A percentile compares a stretch with the other conserved stretches of the same genome.
phyloP scores from a whole-genome alignment of 1,284 basidiomycete species.

The Leccinum griseonigrum region DNA sequence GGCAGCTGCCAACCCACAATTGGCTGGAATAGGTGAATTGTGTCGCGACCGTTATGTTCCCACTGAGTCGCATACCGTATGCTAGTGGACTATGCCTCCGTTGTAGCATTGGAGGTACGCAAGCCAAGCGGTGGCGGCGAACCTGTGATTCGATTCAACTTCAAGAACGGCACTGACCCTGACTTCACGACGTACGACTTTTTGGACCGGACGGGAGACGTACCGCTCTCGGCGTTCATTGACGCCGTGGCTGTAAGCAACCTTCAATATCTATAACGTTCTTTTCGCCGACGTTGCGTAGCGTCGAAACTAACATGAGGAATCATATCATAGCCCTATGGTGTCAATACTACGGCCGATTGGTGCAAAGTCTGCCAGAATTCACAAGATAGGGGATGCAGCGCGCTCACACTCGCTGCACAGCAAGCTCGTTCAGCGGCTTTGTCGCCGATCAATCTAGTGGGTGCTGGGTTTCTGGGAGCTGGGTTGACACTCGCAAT shows the following conservation, averaged over 20 bases:
- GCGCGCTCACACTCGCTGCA: constrained; percentile 41
- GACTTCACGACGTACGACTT: constrained; percentile 59
- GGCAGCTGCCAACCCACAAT: constrained; percentile 47
- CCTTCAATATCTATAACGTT: not conserved
- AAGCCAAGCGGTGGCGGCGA: constrained; percentile 42
- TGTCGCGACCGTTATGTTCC: not conserved
- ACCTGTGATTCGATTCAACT: constrained; percentile 67
- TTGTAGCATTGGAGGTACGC: constrained; percentile 69
- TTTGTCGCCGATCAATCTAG: constrained; percentile 45
- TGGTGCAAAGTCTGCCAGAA: constrained; percentile 65
- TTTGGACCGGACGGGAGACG: constrained; percentile 57
- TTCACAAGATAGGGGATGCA: constrained; percentile 55
- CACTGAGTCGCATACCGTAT: constrained; percentile 14
- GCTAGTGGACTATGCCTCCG: constrained; percentile 71
- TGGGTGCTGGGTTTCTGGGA: constrained; percentile 65
- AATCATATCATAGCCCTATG: constrained; percentile 37
- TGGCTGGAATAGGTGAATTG: constrained; percentile 60
- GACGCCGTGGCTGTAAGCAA: constrained; percentile 45
- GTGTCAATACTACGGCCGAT: constrained; percentile 50
- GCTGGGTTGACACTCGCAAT: constrained; percentile 56
- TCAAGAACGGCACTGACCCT: constrained; percentile 72
- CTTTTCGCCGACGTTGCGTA: not conserved
- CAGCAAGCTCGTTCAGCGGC: constrained; percentile 30
- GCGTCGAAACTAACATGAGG: constrained; percentile 3
- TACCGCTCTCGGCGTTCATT: constrained; percentile 57